Percentiles rank a stretch among this genome's conserved stretches.
Evolutionary conservation across 106 monocot species (phyloP).

Genomic region (Dendrobium chrysotoxum): DNA sequence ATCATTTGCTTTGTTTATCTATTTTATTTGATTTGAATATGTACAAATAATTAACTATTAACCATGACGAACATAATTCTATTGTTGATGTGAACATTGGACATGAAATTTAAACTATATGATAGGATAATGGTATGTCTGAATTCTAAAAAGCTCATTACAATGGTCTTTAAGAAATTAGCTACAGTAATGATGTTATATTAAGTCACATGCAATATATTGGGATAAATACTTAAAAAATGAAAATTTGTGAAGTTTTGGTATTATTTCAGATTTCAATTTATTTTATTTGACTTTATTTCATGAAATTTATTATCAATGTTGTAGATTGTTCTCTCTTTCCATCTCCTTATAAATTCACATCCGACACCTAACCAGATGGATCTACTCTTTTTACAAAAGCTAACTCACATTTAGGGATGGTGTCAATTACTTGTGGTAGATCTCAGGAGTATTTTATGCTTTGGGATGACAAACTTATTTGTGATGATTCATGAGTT

Average conservation of each 20-base stretch:
- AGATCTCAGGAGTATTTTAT: too few relatives aligned
- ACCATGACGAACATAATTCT: not conserved
- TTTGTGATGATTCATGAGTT: too few relatives aligned
- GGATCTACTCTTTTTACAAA: too few relatives aligned
- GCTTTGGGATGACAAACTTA: too few relatives aligned
- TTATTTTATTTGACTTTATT: too few relatives aligned
- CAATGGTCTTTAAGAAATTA: not conserved
- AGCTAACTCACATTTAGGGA: too few relatives aligned
- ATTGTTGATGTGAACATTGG: not conserved
- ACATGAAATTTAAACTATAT: not conserved
- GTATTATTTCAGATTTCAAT: too few relatives aligned
- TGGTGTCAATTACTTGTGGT: too few relatives aligned
- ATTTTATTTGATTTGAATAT: not conserved
- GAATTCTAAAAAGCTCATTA: not conserved
- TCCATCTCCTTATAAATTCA: too few relatives aligned
- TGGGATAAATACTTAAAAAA: not conserved
- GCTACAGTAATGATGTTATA: not conserved
- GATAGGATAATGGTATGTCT: not conserved
- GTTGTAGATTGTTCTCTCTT: too few relatives aligned
- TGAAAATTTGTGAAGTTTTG: not conserved
- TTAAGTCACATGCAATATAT: not conserved
- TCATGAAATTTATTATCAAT: too few relatives aligned
- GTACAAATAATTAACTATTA: not conserved
- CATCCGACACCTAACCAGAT: too few relatives aligned
- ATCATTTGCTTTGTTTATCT: not conserved